Conservation (phyloP, 1,284 basidiomycete genomes). For the Irpex sp. region DNA sequence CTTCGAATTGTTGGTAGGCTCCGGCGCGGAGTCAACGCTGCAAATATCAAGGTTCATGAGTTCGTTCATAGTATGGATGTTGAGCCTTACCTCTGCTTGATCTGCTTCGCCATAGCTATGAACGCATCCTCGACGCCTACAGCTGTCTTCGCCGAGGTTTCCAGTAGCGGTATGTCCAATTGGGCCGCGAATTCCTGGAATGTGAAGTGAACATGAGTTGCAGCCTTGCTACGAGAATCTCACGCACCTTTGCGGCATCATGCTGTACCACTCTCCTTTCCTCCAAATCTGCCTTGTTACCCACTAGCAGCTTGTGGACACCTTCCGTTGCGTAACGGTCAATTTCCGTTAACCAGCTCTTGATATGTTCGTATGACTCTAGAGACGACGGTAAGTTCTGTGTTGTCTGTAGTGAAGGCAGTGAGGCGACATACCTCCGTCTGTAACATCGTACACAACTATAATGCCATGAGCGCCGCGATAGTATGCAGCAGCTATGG, state of each 20-base stretch:
- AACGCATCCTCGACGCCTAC: slow-evolving; percentile 99
- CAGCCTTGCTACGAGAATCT: neutral
- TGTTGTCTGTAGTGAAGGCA: slow-evolving; percentile 11
- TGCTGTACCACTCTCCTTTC: slow-evolving; percentile 99
- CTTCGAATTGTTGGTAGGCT: slow-evolving; percentile 22
- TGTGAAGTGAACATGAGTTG: neutral
- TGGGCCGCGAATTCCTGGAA: slow-evolving; percentile 90
- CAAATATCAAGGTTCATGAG: neutral
- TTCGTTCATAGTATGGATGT: neutral
- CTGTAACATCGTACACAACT: slow-evolving; percentile 99
- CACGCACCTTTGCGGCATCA: slow-evolving; percentile 82
- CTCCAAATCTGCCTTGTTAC: slow-evolving; percentile 96
- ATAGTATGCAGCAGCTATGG: slow-evolving; percentile 97
- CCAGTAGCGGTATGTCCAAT: slow-evolving; percentile 92
- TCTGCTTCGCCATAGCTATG: slow-evolving; percentile 98
- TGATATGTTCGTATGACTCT: slow-evolving; percentile 98
- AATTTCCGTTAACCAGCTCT: slow-evolving; percentile 99
- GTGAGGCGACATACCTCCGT: slow-evolving; percentile 66
- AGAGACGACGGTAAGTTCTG: neutral
- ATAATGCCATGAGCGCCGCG: slow-evolving; percentile 96
- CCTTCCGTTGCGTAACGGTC: slow-evolving; percentile 99
- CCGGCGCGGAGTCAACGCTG: slow-evolving; percentile 25
- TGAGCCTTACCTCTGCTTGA: slow-evolving; percentile 79
- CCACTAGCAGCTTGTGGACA: slow-evolving; percentile 96
- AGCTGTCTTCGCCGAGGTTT: slow-evolving; percentile 98